Evolutionary conservation across 2,329 filamentous ascomycete genomes (phyloP), one percentile per base, ranked within the genome.

Genomic region (Alternaria hordeiaustralica): DNA sequence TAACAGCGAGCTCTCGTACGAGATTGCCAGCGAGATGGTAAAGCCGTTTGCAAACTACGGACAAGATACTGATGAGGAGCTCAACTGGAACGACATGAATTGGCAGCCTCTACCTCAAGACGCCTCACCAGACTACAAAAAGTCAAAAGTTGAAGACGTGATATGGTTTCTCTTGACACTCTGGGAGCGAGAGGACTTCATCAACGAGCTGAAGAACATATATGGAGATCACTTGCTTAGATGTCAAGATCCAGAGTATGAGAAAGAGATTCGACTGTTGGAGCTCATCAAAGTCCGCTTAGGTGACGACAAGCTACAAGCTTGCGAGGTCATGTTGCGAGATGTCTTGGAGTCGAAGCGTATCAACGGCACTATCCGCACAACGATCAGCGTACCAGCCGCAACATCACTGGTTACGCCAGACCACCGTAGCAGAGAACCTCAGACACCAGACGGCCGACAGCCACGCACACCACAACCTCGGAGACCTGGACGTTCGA

Each of bases 281-380:
- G 90, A 95, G 61, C 86, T 98, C 10, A 86, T 99, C 63, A 97
- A 97, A 82, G 87, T 92, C 65, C 89, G 94, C 9, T 94, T 97
- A 60, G 95, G 95, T 23, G 93, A 97, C 69, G 86, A 87, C 26
- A 89, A 93, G 15, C 83, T 99, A 49, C 96, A 98, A 77, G 92
- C 92, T 53, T 97, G 94, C 79, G 95, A 99, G 76, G 96, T 99
- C 73, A 99, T 99, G 96, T 87, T 99, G 61, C 92, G 91, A 67
- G 96, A 99, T 77, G 92, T 98, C 36, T 87, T 92, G 68, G 94
- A 97, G 74, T 97, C 94, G 2, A 86, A 87, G 64, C 87, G 88
- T 45, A 88, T 96, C 63, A 92, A 97, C 75, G 82, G 84, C 8
- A 83, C 86, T 5, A 78, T 78, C 6, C 75, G 64, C 45, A 71